Conservation (phyloP, 2,329 filamentous ascomycete species). For the Penicillium sp. region DNA sequence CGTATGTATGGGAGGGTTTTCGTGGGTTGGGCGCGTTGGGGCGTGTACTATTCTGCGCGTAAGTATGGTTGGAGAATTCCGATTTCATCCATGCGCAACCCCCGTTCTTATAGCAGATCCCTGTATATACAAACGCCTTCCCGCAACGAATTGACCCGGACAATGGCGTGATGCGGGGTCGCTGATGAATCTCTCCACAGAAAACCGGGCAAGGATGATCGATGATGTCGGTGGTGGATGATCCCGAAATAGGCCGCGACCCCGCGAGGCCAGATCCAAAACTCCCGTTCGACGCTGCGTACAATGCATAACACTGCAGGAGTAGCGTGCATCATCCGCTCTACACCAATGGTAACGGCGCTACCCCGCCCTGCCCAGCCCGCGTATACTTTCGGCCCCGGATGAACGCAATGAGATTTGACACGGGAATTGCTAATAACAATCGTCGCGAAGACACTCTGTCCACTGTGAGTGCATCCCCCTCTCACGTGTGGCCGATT, state of each 20-base stretch:
- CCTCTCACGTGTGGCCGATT: not conserved
- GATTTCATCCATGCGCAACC: not conserved
- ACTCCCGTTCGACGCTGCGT: not conserved
- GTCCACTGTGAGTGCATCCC: not conserved
- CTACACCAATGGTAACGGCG: not conserved
- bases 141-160: not conserved
- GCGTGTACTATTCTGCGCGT: not conserved
- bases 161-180: slow-evolving; percentile 21
- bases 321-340: not conserved
- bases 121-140: not conserved
- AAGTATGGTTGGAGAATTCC: not conserved
- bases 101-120: slow-evolving; percentile 11
- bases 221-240: slow-evolving; percentile 5
- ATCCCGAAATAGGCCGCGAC: not conserved
- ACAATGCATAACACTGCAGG: not conserved
- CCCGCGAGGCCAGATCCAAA: not conserved
- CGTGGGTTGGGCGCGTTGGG: not conserved
- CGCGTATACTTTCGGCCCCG: not conserved
- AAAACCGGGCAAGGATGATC: not conserved
- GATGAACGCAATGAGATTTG: not conserved
- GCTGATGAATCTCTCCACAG: not conserved
- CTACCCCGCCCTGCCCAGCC: not conserved
- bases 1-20: not conserved
- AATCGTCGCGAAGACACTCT: not conserved
- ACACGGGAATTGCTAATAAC: not conserved